Base-by-base conservation (phyloP, 148 eudicot species). In the Persicaria tinctoria region DNA sequence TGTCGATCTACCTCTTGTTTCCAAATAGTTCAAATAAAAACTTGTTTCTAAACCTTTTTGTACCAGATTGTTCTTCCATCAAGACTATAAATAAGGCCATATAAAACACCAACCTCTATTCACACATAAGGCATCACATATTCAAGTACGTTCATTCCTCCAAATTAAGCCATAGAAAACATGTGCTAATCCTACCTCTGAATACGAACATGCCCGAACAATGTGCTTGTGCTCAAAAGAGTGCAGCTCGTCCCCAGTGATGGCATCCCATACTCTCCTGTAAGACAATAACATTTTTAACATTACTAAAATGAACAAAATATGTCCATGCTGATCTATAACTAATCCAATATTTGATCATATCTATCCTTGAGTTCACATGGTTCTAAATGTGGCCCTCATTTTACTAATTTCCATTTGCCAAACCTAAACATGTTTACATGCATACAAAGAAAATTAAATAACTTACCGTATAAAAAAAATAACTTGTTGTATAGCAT, bases 261-360 rank as follows among this genome's bases (percentile, higher is more conserved):
- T 80, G 11, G 98, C 98, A 87, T 93, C 98, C 98, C 98, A 93
- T 63, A 91, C 73, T 84, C 91, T 91, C 83, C 98, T 93, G 94
- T 68, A 80, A 75, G 72, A 16, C n/a, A 64, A 50, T 12, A 50
- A 50, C 12, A 50, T 2, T 8, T 50, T 6, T 12, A 50, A 50
- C 12, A 50, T 12, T 50, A 7, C 53, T 2, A 50, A 50, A 50
- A 50, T 50, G 53, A 5, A 12, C 53, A 50, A 32, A 32, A 50
- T 50, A 5, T 50, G 8, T 50, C 53, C 12, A 50, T 1, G 3
- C 0, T 50, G 53, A 8, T 50, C 3, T 8, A 50, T 50, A 50
- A 50, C 53, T 2, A 8, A 50, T 50, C 6, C 12, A 8, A 50
- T 50, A 32, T 32, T 32, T 32, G 59, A 14, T 55, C 59, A 5